Evolutionary conservation across 768 basidiomycete genomes (phyloP).

Genomic region (Kwoniella sp.): DNA sequence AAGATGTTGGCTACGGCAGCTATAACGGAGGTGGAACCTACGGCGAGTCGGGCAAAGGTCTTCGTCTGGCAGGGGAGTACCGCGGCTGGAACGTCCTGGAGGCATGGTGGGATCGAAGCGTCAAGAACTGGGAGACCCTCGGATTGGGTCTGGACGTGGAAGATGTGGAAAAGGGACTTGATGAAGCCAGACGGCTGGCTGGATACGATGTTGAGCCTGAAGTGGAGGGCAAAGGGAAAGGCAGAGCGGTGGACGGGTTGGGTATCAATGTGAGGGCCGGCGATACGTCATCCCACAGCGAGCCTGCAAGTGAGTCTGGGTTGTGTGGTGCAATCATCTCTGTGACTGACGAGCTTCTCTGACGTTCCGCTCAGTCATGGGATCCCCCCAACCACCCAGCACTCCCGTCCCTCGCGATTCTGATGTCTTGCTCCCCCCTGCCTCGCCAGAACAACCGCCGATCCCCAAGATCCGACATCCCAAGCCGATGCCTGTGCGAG

Average conservation of each 20-base stretch:
- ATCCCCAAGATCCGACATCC: slow-evolving; percentile 24
- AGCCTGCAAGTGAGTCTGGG: slow-evolving; percentile 46
- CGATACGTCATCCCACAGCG: slow-evolving; percentile 39
- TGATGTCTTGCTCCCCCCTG: slow-evolving; percentile 40
- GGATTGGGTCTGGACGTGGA: slow-evolving; percentile 62
- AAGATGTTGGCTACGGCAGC: slow-evolving; percentile 48
- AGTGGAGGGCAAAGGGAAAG: slow-evolving; percentile 22
- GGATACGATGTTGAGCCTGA: slow-evolving; percentile 16
- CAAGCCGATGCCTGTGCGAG: slow-evolving; percentile 23
- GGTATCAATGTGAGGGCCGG: slow-evolving; percentile 42
- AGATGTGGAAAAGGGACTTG: slow-evolving; percentile 35
- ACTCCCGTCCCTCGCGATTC: slow-evolving; percentile 39
- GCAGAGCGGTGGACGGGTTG: slow-evolving; percentile 24
- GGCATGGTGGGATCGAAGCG: slow-evolving; percentile 85
- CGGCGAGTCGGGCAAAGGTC: slow-evolving; percentile 62
- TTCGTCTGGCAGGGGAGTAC: slow-evolving; percentile 78
- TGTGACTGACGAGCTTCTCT: not conserved
- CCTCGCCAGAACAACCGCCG: slow-evolving; percentile 36
- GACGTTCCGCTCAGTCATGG: slow-evolving; percentile 20
- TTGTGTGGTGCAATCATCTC: not conserved
- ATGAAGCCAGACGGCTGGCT: slow-evolving; percentile 37
- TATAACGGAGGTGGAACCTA: slow-evolving; percentile 58
- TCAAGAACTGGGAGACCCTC: slow-evolving; percentile 76
- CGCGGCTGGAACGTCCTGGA: slow-evolving; percentile 88
- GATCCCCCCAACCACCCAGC: slow-evolving; percentile 33